These are phyloP conservation scores for Calonectria henricotiae DNA, from an alignment of 2,329 filamentous ascomycete genomes.

Conservation along the genomic window DNA sequence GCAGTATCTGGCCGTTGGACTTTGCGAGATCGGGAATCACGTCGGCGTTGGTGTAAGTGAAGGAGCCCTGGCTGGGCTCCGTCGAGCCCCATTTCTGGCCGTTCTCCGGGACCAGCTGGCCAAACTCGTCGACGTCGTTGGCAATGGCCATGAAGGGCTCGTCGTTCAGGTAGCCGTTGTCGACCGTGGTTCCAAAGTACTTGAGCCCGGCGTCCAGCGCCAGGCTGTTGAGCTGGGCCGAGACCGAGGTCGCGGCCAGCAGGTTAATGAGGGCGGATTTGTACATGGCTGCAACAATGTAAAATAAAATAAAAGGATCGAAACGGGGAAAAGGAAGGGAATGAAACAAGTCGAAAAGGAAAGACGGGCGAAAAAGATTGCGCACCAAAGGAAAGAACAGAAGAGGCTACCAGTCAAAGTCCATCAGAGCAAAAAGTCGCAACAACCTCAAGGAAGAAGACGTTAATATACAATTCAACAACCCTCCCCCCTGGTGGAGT, in stretches of 20 bases:
- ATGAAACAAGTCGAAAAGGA: conserved; percentile 28
- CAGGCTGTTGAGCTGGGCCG: conserved; percentile 66
- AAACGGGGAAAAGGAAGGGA: background rate
- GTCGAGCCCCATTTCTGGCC: conserved; percentile 76
- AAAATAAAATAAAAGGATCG: background rate
- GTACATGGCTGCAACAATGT: conserved; percentile 37
- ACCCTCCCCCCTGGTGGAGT: conserved; percentile 16
- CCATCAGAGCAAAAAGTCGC: background rate
- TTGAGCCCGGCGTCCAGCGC: conserved; percentile 71
- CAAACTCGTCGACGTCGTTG: conserved; percentile 72
- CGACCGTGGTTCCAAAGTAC: conserved; percentile 78
- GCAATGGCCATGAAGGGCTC: conserved; percentile 71
- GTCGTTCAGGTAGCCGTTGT: conserved; percentile 72
- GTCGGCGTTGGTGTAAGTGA: conserved; percentile 74
- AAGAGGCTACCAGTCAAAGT: conserved; percentile 22
- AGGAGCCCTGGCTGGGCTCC: conserved; percentile 71
- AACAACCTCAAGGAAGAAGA: background rate
- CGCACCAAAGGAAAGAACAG: conserved; percentile 31
- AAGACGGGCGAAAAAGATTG: conserved; percentile 28
- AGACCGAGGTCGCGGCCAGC: conserved; percentile 50
- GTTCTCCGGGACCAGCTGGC: conserved; percentile 77
- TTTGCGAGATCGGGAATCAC: conserved; percentile 66
- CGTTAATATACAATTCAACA: conserved; percentile 28
- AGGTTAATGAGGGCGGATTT: conserved; percentile 48
- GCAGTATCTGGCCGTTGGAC: conserved; percentile 67